Evolutionary conservation across 306 rosid genomes (phyloP).

Genomic region (Senna siamea): DNA sequence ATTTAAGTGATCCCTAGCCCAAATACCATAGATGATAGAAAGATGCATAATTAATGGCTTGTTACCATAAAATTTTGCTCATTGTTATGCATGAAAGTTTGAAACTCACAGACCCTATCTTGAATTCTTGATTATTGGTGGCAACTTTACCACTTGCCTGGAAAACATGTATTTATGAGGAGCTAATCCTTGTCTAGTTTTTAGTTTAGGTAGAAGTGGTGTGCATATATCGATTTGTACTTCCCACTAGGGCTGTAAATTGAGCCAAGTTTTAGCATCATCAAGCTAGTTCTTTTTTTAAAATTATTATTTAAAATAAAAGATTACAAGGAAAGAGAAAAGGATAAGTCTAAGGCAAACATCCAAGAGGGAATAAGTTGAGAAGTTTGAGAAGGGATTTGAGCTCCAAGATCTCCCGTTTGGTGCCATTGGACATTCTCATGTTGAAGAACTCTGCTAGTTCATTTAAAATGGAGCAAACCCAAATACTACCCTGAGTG

Average conservation of each 20-base stretch:
- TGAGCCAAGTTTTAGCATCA: no score
- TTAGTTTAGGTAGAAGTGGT: neutral
- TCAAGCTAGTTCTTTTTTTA: no score
- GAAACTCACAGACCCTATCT: neutral
- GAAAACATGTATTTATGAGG: neutral
- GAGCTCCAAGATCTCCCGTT: no score
- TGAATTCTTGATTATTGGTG: constrained; percentile 5
- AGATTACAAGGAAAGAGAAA: no score
- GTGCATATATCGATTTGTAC: neutral
- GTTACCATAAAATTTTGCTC: neutral
- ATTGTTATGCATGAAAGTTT: neutral
- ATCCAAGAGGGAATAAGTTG: no score
- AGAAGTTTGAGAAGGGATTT: no score
- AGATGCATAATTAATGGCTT: neutral
- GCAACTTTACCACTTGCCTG: neutral
- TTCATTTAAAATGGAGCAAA: no score
- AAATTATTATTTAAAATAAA: no score
- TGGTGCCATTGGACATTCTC: no score
- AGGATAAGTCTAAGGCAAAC: no score
- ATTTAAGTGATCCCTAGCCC: constrained; percentile 4
- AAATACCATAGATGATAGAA: neutral
- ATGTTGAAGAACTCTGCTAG: no score
- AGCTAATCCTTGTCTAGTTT: neutral
- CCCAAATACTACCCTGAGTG: no score
- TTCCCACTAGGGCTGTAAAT: neutral